These are phyloP conservation scores for Pichia heedii DNA, from an alignment of 805 yeast species.

Conservation along the genomic window DNA sequence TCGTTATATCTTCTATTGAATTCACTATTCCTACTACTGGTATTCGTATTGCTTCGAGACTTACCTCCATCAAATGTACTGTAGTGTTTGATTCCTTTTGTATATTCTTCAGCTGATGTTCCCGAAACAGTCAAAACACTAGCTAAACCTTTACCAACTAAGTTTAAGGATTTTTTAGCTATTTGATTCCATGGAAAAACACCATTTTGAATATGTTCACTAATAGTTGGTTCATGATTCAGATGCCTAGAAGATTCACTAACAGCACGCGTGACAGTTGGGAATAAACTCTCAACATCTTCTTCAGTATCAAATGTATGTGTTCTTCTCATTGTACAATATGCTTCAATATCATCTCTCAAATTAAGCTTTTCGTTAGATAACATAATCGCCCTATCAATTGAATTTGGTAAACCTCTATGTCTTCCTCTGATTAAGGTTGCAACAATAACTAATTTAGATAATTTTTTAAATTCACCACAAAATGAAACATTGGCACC, in stretches of 20 bases:
- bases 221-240: conserved; percentile 5
- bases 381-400: conserved; percentile 89
- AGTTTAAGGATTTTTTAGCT: not conserved
- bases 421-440: conserved; percentile 94
- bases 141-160: conserved; percentile 4
- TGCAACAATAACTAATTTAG: conserved; percentile 78
- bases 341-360: conserved; percentile 53
- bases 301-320: conserved; percentile 12
- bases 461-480: conserved; percentile 58
- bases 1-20: not conserved
- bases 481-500: conserved; percentile 57
- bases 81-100: conserved; percentile 6
- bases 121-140: conserved; percentile 8
- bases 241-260: conserved; percentile 1
- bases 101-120: conserved; percentile 3
- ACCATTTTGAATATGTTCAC: conserved; percentile 6
- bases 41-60: not conserved
- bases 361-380: conserved; percentile 59
- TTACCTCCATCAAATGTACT: conserved; percentile 1
- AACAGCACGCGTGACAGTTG: conserved; percentile 4
- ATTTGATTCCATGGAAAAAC: conserved; percentile 5
- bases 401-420: conserved; percentile 88
- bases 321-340: conserved; percentile 29
- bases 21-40: not conserved
- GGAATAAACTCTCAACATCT: conserved; percentile 1